These are phyloP conservation scores for Nakaseomyces delphensis DNA, from an alignment of 1,139 yeast genomes.

Conservation along the genomic window DNA sequence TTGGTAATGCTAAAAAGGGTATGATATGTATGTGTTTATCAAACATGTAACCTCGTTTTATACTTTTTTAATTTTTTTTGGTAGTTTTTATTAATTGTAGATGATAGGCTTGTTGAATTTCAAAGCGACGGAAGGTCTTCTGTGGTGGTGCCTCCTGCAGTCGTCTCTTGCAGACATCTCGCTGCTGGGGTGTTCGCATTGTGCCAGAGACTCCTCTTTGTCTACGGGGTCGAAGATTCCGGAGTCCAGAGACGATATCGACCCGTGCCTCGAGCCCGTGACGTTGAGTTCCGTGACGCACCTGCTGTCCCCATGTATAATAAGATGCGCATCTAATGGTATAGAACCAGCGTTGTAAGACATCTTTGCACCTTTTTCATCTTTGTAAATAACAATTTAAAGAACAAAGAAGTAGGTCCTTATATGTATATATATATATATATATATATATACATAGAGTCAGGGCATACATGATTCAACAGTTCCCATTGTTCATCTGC, in stretches of 20 bases:
- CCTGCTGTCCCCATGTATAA: neutral
- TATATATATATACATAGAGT: too few relatives aligned
- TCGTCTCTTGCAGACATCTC: neutral
- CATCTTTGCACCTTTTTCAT: too few relatives aligned
- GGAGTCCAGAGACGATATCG: neutral
- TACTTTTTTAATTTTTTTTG: neutral
- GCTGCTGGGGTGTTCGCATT: neutral
- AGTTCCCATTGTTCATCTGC: too few relatives aligned
- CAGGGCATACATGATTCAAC: too few relatives aligned
- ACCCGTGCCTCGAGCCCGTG: neutral
- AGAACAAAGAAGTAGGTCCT: too few relatives aligned
- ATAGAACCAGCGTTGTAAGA: neutral
- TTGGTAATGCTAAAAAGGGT: too few relatives aligned
- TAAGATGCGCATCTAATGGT: neutral
- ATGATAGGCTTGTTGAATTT: constrained; percentile 23
- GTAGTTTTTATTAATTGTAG: constrained; percentile 5
- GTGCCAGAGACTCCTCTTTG: neutral
- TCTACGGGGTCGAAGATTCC: neutral
- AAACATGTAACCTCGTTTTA: neutral
- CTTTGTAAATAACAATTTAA: too few relatives aligned
- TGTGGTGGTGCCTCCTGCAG: constrained; percentile 29
- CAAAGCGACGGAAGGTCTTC: constrained; percentile 30
- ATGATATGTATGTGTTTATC: too few relatives aligned
- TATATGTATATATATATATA: too few relatives aligned
- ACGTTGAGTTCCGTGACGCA: neutral